These are phyloP conservation scores for Wickerhamiella sergipiensis DNA, from an alignment of 805 yeast species.

Conservation along the genomic window DNA sequence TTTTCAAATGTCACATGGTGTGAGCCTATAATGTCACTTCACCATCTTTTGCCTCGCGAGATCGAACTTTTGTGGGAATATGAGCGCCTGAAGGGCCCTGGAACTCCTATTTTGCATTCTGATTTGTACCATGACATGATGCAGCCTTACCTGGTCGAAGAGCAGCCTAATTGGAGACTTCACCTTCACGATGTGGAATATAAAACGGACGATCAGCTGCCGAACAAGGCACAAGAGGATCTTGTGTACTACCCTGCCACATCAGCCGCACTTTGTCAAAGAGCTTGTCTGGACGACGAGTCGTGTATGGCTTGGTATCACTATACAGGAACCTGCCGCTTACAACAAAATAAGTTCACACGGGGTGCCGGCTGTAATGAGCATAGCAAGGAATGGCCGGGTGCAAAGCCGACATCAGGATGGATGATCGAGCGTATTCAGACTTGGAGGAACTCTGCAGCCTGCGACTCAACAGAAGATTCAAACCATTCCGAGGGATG, in stretches of 20 bases:
- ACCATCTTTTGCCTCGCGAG: conserved; percentile 23
- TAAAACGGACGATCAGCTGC: background rate
- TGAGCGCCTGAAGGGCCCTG: conserved; percentile 14
- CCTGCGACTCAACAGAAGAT: conserved; percentile 11
- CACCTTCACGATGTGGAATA: background rate
- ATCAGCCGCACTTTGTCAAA: conserved; percentile 3
- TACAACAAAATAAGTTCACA: conserved; percentile 4
- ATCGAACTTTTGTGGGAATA: conserved; percentile 25
- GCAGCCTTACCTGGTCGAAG: conserved; percentile 19
- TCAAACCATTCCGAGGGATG: conserved; percentile 3
- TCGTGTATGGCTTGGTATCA: conserved; percentile 13
- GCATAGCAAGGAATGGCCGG: conserved; percentile 4
- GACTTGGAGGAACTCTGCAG: conserved; percentile 11
- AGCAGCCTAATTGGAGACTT: conserved; percentile 18
- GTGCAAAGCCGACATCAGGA: conserved; percentile 15
- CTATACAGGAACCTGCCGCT: conserved; percentile 6
- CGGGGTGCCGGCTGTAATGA: conserved; percentile 10
- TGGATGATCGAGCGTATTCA: conserved; percentile 24
- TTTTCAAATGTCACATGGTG: conserved; percentile 21
- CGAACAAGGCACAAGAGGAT: conserved; percentile 5
- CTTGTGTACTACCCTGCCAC: background rate
- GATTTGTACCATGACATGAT: conserved; percentile 24
- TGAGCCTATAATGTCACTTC: conserved; percentile 23
- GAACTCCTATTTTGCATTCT: conserved; percentile 14
- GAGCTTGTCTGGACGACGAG: conserved; percentile 4